phyloP scores from a whole-genome alignment of 1,139 yeast genomes.

The Zhuliangozyma blackwelliae region DNA sequence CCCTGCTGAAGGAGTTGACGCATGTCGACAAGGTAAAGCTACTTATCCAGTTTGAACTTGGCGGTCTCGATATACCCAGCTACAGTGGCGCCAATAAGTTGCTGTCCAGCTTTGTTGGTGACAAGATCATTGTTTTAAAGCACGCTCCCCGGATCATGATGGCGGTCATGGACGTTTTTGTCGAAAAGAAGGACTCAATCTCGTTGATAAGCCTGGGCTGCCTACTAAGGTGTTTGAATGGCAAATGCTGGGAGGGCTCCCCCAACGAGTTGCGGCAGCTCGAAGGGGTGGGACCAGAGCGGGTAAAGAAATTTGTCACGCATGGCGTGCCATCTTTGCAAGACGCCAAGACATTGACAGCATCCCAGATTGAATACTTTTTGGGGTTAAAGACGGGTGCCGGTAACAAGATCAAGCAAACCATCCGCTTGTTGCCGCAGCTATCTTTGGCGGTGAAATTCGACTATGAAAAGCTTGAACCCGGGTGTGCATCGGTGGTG shows the following conservation, averaged over 20 bases:
- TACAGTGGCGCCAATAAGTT: conserved; percentile 33
- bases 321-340: conserved; percentile 25
- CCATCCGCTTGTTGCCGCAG: conserved; percentile 23
- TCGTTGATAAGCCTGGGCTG: conserved; percentile 33
- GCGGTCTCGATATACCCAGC: conserved; percentile 42
- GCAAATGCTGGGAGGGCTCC: conserved; percentile 47
- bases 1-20: conserved; percentile 16
- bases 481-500: conserved; percentile 6
- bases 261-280: conserved; percentile 40
- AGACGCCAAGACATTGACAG: conserved; percentile 21
- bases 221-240: conserved; percentile 32
- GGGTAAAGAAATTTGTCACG: conserved; percentile 31
- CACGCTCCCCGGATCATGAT: conserved; percentile 35
- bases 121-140: conserved; percentile 34
- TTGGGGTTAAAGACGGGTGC: conserved; percentile 35
- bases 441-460: conserved; percentile 11
- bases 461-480: conserved; percentile 4
- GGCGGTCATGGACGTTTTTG: conserved; percentile 41
- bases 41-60: conserved; percentile 43
- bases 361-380: conserved; percentile 32
- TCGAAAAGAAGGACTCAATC: conserved; percentile 32
- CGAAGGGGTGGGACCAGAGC: conserved; percentile 37
- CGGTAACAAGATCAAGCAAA: conserved; percentile 26
- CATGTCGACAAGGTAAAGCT: conserved; percentile 29
- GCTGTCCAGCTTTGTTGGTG: conserved; percentile 36